Evolutionary conservation across 78 protist genomes (phyloP), one percentile per base, ranked within the genome.

Genomic region (Trichosphaerium sp.): DNA sequence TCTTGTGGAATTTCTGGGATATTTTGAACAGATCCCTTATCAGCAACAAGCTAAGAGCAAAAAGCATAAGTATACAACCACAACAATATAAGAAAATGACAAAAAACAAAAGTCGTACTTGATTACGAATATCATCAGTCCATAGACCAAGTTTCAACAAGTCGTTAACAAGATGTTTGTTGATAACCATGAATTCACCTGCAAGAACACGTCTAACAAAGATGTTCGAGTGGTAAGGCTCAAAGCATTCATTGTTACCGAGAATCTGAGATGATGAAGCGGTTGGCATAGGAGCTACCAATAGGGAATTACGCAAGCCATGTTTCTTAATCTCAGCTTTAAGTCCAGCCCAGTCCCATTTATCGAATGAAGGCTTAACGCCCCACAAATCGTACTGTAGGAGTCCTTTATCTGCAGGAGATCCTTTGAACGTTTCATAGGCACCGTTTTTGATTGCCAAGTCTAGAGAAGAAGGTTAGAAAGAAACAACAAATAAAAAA

Each of bases 261-360:
- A 93, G 84, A 58, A 92, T 92, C 88, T 96, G 99, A 18, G 92
- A 78, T n/a, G 99, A 94, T 61, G 92, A 78, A 4, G 99, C 99
- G 5, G 99, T 96, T 55, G 99, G 99, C 99, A 96, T 96, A 42
- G 99, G 99, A 10, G 99, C 99, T 4, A 96, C 75, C 26, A 96
- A 80, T 25, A 96, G 89, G 5, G 84, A 63, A 88, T 96, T 96
- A 67, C 99, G 90, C 15, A 92, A 4, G 58, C 99, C 99, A 74
- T 61, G 65, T 48, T 11, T 0, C 48, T 41, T n/a, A n/a, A 81
- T 62, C 10, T 52, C 34, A 12, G 32, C 75, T 28, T 68, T 69
- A 29, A 88, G 75, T 1, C 23, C 73, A 0, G 65, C 42, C 93
- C 93, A 88, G 47, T 88, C 84, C 82, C 81, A 82, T 41, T 80